Percentiles rank a stretch among this genome's conserved stretches.
Conservation (phyloP, 2,329 filamentous ascomycete genomes). For the Claviceps sp. region DNA sequence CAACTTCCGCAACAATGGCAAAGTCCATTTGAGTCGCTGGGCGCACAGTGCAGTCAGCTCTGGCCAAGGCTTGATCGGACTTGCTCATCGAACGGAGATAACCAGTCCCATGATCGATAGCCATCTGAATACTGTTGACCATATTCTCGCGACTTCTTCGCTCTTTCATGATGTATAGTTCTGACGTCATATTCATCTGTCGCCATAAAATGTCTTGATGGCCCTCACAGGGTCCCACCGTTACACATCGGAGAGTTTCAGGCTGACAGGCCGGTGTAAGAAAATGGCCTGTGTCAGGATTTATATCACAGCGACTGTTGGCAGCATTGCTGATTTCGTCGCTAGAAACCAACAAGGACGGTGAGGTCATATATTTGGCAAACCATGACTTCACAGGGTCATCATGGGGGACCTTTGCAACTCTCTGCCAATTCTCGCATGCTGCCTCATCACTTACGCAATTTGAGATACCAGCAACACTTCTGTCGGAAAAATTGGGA, state of each 20-base stretch:
- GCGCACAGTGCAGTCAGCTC: constrained; percentile 25
- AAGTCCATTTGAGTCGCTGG: constrained; percentile 28
- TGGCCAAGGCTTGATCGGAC: constrained; percentile 13
- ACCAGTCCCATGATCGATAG: not conserved
- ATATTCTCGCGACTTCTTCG: constrained; percentile 11
- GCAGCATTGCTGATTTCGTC: not conserved
- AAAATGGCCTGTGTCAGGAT: constrained; percentile 23
- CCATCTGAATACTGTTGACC: constrained; percentile 1
- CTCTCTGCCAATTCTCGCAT: not conserved
- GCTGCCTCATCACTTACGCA: not conserved
- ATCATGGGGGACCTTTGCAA: not conserved
- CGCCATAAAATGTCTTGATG: constrained; percentile 14
- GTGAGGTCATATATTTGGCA: not conserved
- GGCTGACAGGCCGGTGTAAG: constrained; percentile 20
- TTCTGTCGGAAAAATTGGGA: not conserved
- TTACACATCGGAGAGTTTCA: constrained; percentile 12
- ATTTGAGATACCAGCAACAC: not conserved
- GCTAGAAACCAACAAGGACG: not conserved
- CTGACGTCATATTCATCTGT: constrained; percentile 15
- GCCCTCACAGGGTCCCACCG: constrained; percentile 3
- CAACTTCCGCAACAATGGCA: constrained; percentile 25
- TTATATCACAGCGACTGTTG: constrained; percentile 18
- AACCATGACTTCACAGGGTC: constrained; percentile 1
- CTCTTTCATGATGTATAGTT: constrained; percentile 14
- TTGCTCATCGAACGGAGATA: not conserved